Conservation (phyloP, 306 rosid species). For the Morella rubra region DNA sequence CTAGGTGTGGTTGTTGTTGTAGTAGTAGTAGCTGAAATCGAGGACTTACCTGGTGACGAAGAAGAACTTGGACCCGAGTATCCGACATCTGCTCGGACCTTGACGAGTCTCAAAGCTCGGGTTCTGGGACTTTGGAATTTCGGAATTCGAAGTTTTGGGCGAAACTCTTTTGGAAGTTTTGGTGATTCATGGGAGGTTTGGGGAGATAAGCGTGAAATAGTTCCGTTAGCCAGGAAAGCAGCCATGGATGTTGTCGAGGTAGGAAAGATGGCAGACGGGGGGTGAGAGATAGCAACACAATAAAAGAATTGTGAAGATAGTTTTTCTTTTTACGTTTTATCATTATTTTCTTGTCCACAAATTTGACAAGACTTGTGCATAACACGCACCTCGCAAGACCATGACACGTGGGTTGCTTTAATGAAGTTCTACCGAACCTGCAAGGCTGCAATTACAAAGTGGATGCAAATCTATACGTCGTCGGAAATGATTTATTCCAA, state of each 20-base stretch:
- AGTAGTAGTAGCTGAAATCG: constrained; percentile 8
- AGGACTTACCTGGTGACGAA: constrained; percentile 37
- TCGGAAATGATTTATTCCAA: no score
- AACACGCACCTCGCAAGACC: constrained; percentile 24
- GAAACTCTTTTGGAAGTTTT: constrained; percentile 33
- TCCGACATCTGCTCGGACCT: constrained; percentile 59
- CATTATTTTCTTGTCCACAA: constrained; percentile 25
- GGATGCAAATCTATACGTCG: no score
- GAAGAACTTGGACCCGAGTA: constrained; percentile 26
- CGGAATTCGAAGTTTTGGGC: constrained; percentile 31
- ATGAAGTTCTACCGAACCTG: no score
- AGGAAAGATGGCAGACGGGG: neutral
- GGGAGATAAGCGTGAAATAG: constrained; percentile 53
- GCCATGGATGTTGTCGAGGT: constrained; percentile 51
- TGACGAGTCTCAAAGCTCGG: constrained; percentile 31
- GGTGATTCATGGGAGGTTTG: constrained; percentile 42
- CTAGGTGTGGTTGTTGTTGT: constrained; percentile 17
- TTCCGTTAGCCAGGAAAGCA: constrained; percentile 59
- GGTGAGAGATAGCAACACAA: no score
- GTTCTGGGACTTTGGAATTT: constrained; percentile 24
- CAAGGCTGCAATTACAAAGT: no score
- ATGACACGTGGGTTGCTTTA: neutral
- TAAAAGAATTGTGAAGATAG: neutral
- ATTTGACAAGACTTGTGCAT: constrained; percentile 20
- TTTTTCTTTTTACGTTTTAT: neutral